Conservation (phyloP, 1,139 yeast species). For the Diutina rugosa region DNA sequence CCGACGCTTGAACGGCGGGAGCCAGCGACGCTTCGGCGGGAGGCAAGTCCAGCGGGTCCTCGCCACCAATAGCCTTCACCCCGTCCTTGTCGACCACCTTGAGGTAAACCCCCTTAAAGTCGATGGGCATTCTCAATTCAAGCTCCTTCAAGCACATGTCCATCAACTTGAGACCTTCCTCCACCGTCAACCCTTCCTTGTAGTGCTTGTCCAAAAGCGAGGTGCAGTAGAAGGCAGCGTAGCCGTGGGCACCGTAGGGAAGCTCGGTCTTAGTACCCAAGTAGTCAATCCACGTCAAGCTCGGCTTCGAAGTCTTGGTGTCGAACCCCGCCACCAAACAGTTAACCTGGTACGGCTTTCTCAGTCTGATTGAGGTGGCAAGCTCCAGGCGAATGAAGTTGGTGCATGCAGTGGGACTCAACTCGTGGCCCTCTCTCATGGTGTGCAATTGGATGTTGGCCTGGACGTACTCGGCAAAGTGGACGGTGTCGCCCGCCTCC, state of each 20-base stretch:
- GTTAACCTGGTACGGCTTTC: slow-evolving; percentile 91
- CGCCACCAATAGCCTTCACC: slow-evolving; percentile 11
- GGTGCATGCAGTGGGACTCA: slow-evolving; percentile 77
- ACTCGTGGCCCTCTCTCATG: slow-evolving; percentile 74
- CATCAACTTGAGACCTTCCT: slow-evolving; percentile 70
- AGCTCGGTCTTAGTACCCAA: slow-evolving; percentile 83
- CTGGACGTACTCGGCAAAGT: slow-evolving; percentile 86
- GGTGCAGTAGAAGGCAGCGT: slow-evolving; percentile 87
- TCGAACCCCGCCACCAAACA: slow-evolving; percentile 82
- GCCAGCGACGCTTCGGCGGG: slow-evolving; percentile 2
- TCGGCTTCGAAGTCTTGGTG: slow-evolving; percentile 45
- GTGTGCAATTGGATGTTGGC: slow-evolving; percentile 85
- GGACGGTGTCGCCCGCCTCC: slow-evolving; percentile 95
- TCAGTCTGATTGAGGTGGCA: slow-evolving; percentile 76
- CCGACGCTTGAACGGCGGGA: slow-evolving; percentile 2
- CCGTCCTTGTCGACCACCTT: slow-evolving; percentile 73
- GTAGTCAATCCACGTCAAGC: slow-evolving; percentile 84
- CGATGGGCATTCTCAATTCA: slow-evolving; percentile 84
- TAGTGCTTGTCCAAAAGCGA: slow-evolving; percentile 88
- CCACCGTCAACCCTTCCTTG: slow-evolving; percentile 59
- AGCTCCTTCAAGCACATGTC: slow-evolving; percentile 68
- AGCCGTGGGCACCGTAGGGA: slow-evolving; percentile 96
- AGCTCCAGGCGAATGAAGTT: slow-evolving; percentile 80
- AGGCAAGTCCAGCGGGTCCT: not conserved
- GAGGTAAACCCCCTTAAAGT: slow-evolving; percentile 79